These are phyloP conservation scores for Pisolithus thermaeus DNA, from an alignment of 1,284 basidiomycete genomes.

Conservation along the genomic window DNA sequence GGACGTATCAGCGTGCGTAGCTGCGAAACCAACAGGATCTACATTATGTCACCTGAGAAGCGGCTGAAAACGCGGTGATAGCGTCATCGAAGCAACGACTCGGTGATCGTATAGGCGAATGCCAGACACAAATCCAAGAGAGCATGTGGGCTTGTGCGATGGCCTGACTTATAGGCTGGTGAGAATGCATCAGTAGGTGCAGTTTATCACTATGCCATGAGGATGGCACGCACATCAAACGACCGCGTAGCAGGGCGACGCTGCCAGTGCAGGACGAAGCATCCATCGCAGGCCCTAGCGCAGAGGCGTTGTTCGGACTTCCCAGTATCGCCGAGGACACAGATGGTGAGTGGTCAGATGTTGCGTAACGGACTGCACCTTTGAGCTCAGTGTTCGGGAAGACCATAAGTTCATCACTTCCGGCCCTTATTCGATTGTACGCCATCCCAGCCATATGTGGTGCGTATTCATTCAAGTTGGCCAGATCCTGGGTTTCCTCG, in stretches of 20 bases:
- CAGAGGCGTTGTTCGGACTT: constrained; percentile 1
- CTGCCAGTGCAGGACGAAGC: constrained; percentile 8
- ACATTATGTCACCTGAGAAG: no score
- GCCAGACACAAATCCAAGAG: no score
- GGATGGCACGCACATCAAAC: constrained; percentile 18
- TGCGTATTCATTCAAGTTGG: no score
- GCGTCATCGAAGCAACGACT: no score
- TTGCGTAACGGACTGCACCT: constrained; percentile 11
- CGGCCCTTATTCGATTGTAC: neutral
- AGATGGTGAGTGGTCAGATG: constrained; percentile 7
- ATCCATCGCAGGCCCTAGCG: neutral
- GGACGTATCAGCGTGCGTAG: no score
- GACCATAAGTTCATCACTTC: neutral
- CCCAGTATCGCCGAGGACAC: constrained; percentile 2
- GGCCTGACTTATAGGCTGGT: no score
- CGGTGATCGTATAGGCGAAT: no score
- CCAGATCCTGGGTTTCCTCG: no score
- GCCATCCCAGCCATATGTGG: neutral
- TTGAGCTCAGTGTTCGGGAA: neutral
- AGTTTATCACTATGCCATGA: neutral
- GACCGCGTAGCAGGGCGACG: constrained; percentile 7
- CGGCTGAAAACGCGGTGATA: no score
- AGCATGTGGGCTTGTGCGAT: no score
- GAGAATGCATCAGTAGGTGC: no score
- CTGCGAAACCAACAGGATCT: no score